Percentiles rank a stretch among this genome's conserved stretches.
Conservation (phyloP, 164 flowering plant species). For the Magnolia officinalis region DNA sequence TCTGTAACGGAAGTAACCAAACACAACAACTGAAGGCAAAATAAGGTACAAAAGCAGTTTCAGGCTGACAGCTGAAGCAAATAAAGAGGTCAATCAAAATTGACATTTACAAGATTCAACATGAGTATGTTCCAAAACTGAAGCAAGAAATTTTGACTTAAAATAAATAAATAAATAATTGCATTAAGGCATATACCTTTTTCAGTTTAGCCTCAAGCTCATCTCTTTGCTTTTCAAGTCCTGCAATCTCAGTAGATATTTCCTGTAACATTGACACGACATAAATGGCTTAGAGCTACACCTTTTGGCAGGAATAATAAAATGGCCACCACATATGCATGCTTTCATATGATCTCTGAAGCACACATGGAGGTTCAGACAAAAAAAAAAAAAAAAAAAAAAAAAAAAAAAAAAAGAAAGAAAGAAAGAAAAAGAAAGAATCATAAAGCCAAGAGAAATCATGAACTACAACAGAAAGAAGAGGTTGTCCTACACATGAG, state of each 20-base stretch:
- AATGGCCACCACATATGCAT: too few species aligned
- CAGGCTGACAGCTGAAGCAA: neutral
- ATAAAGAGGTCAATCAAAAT: neutral
- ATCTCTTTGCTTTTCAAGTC: conserved; percentile 56
- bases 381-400: too few species aligned
- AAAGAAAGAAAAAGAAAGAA: too few species aligned
- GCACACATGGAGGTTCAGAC: too few species aligned
- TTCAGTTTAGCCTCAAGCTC: conserved; percentile 72
- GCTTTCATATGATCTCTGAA: too few species aligned
- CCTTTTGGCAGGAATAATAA: too few species aligned
- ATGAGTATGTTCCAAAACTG: neutral
- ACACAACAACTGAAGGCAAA: neutral
- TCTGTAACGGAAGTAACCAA: too few species aligned
- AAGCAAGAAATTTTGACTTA: neutral
- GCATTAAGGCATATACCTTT: conserved; percentile 38
- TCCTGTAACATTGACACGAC: conserved; percentile 46
- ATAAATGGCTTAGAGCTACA: neutral
- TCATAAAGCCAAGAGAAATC: neutral
- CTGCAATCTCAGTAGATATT: conserved; percentile 49
- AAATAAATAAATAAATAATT: neutral
- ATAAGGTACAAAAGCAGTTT: neutral
- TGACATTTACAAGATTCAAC: neutral
- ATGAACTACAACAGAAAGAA: too few species aligned
- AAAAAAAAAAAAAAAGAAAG: too few species aligned
- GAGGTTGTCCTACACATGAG: too few species aligned